These are phyloP conservation scores for Aphanomyces cochlioides DNA, from an alignment of 352 stramenopile species.

Conservation along the genomic window DNA sequence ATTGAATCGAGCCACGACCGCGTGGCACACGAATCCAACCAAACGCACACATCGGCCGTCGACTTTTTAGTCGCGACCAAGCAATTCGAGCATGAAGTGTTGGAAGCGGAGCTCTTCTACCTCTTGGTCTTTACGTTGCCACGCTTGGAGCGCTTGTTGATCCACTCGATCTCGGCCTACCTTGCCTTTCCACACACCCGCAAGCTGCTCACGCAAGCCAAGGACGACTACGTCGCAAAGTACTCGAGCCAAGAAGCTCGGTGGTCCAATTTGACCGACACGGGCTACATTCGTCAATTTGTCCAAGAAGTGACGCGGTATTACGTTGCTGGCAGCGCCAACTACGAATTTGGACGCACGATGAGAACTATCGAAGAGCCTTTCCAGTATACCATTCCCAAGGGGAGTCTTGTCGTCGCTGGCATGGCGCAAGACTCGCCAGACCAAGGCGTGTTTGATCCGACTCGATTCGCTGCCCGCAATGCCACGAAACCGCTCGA, in stretches of 20 bases:
- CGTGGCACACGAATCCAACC: background rate
- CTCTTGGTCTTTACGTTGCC: slow-evolving; percentile 18
- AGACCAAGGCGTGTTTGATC: slow-evolving; percentile 3
- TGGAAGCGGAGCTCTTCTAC: slow-evolving; percentile 9
- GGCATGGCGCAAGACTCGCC: slow-evolving; percentile 4
- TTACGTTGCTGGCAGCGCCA: slow-evolving; percentile 12
- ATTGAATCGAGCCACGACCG: slow-evolving; percentile 10
- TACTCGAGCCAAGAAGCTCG: slow-evolving; percentile 1
- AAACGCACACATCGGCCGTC: background rate
- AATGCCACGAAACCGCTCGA: background rate
- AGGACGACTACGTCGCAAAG: slow-evolving; percentile 7
- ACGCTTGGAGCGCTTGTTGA: background rate
- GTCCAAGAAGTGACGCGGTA: slow-evolving; percentile 20
- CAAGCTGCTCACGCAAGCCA: background rate
- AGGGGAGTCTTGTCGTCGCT: background rate
- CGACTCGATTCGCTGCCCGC: background rate
- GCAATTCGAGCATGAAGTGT: slow-evolving; percentile 2
- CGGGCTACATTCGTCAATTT: slow-evolving; percentile 25
- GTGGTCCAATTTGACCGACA: slow-evolving; percentile 1
- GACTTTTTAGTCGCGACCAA: slow-evolving; percentile 17
- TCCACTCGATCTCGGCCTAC: slow-evolving; percentile 13
- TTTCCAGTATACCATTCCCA: background rate
- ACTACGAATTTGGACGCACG: background rate
- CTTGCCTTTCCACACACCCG: background rate
- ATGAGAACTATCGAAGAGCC: background rate